A percentile compares a stretch with the other conserved stretches of the same genome.
Evolutionary conservation across 495 filamentous ascomycete species (phyloP).

Genomic region (Apodospora peruviana): DNA sequence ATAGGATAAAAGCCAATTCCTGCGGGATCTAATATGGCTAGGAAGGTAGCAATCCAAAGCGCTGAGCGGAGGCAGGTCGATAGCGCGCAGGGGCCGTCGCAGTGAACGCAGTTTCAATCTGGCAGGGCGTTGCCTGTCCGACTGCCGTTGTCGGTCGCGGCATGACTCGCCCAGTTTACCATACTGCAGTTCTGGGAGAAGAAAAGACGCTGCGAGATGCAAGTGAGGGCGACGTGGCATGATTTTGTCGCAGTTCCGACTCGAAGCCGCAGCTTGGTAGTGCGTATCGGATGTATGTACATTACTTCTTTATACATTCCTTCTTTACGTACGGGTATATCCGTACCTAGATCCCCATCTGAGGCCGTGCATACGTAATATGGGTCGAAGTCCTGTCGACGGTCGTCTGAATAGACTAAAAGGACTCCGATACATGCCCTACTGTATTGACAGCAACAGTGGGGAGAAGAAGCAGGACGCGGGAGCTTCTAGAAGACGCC

Average conservation of each 20-base stretch:
- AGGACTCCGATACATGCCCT: no score
- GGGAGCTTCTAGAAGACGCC: slow-evolving; percentile 26
- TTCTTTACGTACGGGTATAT: no score
- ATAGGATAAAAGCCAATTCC: neutral
- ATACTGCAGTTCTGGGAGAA: no score
- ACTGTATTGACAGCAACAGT: no score
- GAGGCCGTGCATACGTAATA: no score
- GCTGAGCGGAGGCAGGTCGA: no score
- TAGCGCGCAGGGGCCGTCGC: slow-evolving; percentile 10
- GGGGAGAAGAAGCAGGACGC: neutral
- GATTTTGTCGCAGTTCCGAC: slow-evolving; percentile 8
- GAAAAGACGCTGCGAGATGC: no score
- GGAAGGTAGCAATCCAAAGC: neutral
- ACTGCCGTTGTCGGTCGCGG: neutral
- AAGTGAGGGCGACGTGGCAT: slow-evolving; percentile 24
- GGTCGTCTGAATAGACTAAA: no score
- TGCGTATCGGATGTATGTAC: neutral
- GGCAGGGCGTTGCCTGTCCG: no score
- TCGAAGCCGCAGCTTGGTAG: neutral
- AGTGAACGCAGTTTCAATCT: slow-evolving; percentile 14
- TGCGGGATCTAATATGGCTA: neutral
- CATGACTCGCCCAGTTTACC: slow-evolving; percentile 22
- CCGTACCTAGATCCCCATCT: no score
- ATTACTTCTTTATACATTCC: no score
- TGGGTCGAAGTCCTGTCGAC: no score